phyloP scores from a whole-genome alignment of 768 basidiomycete genomes.

The Ramaria sp. region DNA sequence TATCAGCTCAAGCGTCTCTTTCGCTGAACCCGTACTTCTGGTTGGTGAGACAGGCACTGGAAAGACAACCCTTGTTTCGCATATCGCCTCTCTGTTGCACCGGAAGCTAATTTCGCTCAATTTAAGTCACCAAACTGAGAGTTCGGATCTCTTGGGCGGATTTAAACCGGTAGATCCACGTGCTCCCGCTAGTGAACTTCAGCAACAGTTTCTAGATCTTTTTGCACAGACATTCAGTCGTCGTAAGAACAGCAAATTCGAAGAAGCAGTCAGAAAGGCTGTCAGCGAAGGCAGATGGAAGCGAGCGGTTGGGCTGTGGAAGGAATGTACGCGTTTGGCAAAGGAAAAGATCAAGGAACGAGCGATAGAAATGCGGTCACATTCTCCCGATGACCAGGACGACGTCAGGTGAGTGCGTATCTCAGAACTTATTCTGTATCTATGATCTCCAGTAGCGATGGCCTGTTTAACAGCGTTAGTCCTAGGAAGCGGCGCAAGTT shows the following conservation, averaged over 20 bases:
- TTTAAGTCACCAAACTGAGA: conserved; percentile 92
- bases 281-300: conserved; percentile 80
- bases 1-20: conserved; percentile 59
- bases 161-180: conserved; percentile 93
- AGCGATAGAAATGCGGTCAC: background rate
- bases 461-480: conserved; percentile 26
- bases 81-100: conserved; percentile 70
- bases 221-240: conserved; percentile 85
- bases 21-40: conserved; percentile 76
- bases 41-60: conserved; percentile 99
- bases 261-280: conserved; percentile 70
- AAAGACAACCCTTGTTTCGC: conserved; percentile 87
- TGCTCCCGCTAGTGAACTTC: conserved; percentile 58
- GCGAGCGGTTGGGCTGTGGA: conserved; percentile 74
- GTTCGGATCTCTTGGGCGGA: conserved; percentile 86
- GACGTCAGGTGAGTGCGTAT: background rate
- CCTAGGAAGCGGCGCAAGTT: conserved; percentile 68
- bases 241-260: conserved; percentile 80
- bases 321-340: conserved; percentile 61
- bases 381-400: background rate
- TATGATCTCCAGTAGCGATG: conserved; percentile 13
- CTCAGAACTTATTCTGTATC: background rate
- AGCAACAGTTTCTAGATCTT: conserved; percentile 64
- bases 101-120: conserved; percentile 81
- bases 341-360: conserved; percentile 39